phyloP scores from a whole-genome alignment of 2,329 filamentous ascomycete genomes.

The Cryphonectria radicalis region DNA sequence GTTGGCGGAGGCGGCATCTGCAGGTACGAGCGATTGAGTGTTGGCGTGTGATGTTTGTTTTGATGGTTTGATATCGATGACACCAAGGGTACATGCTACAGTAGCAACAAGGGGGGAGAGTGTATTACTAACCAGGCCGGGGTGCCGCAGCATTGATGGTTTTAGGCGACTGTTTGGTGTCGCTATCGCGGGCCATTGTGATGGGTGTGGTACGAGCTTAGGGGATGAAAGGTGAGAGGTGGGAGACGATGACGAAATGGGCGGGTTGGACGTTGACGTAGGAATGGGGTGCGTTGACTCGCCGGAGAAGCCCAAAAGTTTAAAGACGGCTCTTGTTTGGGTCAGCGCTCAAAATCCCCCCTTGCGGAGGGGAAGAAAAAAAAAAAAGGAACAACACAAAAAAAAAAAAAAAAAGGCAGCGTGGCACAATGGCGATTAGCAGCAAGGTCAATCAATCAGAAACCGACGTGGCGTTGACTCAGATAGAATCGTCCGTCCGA shows the following conservation, averaged over 20 bases:
- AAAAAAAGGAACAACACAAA: not conserved
- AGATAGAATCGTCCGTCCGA: not conserved
- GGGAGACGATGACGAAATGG: slow-evolving; percentile 42
- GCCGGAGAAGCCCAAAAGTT: slow-evolving; percentile 22
- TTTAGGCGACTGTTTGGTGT: slow-evolving; percentile 54
- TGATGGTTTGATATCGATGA: slow-evolving; percentile 27
- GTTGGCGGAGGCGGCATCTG: slow-evolving; percentile 50
- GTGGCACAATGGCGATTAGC: slow-evolving; percentile 13
- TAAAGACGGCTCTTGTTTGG: slow-evolving; percentile 27
- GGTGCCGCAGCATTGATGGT: slow-evolving; percentile 40
- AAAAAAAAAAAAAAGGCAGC: not conserved
- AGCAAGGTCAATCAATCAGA: not conserved
- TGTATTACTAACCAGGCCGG: slow-evolving; percentile 28
- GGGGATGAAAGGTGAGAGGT: not conserved
- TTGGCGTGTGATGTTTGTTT: slow-evolving; percentile 23
- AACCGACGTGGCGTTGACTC: not conserved
- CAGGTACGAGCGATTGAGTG: slow-evolving; percentile 32
- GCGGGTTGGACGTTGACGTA: slow-evolving; percentile 9
- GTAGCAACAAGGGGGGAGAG: slow-evolving; percentile 1
- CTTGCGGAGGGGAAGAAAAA: not conserved
- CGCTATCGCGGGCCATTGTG: slow-evolving; percentile 37
- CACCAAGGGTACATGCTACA: slow-evolving; percentile 12
- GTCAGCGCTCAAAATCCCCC: slow-evolving; percentile 21
- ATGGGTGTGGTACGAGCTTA: not conserved
- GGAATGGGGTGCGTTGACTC: slow-evolving; percentile 12